Evolutionary conservation across 352 stramenopile species (phyloP), one percentile per base, ranked within the genome.

Genomic region (Globisporangium rhizosaccharum): DNA sequence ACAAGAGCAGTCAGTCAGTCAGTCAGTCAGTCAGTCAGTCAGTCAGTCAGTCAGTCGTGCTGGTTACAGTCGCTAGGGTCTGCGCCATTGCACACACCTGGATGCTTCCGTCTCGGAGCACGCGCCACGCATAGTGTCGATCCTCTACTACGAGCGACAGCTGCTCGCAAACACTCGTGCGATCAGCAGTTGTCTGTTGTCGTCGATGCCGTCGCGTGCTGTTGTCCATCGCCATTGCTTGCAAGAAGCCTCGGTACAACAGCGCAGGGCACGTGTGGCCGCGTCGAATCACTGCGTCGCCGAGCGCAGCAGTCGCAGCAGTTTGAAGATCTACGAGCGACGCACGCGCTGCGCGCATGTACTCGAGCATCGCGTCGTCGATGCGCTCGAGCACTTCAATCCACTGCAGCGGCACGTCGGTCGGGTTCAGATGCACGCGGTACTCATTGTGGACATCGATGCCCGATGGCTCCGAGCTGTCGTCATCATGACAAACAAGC

Each of bases 361-460:
- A 75, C n/a, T 49, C 1, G 4, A 84, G 54, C 74, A 88, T 84
- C 10, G 62, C 51, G 1, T 53, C 57, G 51, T 88, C 79, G 3
- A 88, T 64, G 15, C 59, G 68, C 52, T 87, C 76, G 3, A 88
- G 55, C 28, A 85, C 67, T 62, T 85, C 70, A n/a, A 87, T 57
- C 79, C 79, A 88, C 47, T 88, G 79, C 4, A 87, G 56, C 2
- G 76, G 79, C 9, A 88, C 79, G 56, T 88, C 79, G 0, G 79
- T 71, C 3, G 78, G 73, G 42, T 85, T 86, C 26, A 88, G 54
- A 5, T 63, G 63, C 11, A 88, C 71, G 10, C 61, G 69, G 49
- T 85, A 88, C 60, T 87, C 79, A 57, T 88, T 71, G 45, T 66
- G 68, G 30, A 72, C 70, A 51, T 88, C 76, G 23, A 88, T 87